Evolutionary conservation across 139 green algal species (phyloP), one percentile per base, ranked within the genome.

Genomic region (Chlamydomonas incerta): DNA sequence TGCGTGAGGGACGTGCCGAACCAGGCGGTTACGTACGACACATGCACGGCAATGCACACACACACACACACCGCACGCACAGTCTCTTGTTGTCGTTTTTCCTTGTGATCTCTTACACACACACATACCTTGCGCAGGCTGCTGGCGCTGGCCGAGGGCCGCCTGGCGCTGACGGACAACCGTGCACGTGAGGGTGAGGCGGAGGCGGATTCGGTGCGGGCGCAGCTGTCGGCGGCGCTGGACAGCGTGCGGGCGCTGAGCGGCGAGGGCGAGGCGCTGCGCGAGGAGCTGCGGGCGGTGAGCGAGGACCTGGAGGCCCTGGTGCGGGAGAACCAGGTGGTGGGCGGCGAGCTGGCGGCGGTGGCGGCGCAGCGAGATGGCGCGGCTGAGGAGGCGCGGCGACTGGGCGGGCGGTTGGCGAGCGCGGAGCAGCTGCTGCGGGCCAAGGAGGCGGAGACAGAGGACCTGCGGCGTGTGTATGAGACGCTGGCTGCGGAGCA

Each of bases 271-370:
- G 76, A 87, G 10, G 87, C 84, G 41, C 60, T 94, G 73, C 70
- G 68, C 37, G 92, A 91, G 26, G 93, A 96, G 90, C 87, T 91
- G 69, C 60, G 81, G 0, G 93, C 91, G 13, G 89, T 94, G n/a
- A 82, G 68, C 29, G 91, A 95, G 34, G 93, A 95, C 74, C 80
- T 95, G 82, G 87, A 94, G 58, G 92, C 89, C 20, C 85, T 95
- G 75, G 93, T 96, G 33, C 88, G 87, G 72, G 93, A 96, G 66
- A 96, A 96, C 83, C 93, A 96, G 91, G 87, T 92, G 28, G 80
- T 95, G 33, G 88, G 83, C 89, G 80, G 75, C 71, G 91, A 96
- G 85, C 88, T 94, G 55, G 74, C 82, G 1, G 66, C 68, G 5
- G 79, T 80, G 21, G 35, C 77, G 2, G 70, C 73, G 29, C 69